Base-by-base conservation (phyloP, 169 alveolate genomes). In the Plasmodium coatneyi region DNA sequence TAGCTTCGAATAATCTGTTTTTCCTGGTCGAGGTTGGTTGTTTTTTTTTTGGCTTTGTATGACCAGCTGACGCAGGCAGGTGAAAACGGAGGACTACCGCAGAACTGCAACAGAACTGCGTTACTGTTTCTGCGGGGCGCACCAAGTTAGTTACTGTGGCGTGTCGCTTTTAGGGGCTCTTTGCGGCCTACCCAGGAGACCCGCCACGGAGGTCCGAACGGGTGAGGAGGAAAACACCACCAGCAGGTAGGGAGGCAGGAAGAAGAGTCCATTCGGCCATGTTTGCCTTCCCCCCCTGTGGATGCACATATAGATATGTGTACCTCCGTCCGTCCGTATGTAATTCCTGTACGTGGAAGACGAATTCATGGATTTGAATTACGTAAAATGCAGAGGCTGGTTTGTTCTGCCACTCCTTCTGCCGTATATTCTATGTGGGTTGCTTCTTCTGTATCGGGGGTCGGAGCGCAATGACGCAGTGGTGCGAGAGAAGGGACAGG, bases 341-440 rank as follows among this genome's bases (percentile, higher is more conserved):
- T 76, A n/a, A 54, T 82, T 28, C 60, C 43, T 82, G 60, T 25
- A 82, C 71, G 60, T 19, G 32, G 79, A 72, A 79, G 46, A 41
- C 36, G 90, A 14, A 80, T 89, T 89, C 4, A 89, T 89, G 94
- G 94, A 78, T 36, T 34, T 78, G 46, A 22, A 70, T 79, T 43
- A 79, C n/a, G 71, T 54, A 89, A 89, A 79, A 89, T 80, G 83
- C 86, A 84, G 39, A 34, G 22, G 41, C 9, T 22, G 79, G 56
- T 84, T 76, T 34, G 56, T 74, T 32, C 25, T 43, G 25, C 52
- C 52, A 1, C 32, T 72, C 10, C 84, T 84, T n/a, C 22, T 74
- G 66, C 34, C 66, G 28, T n/a, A 74, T 9, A 22, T 71, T 1
- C 46, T 84, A 28, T 76, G 3, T 14, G 22, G 19, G 25, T 3